These are phyloP conservation scores for Populus hybrid DNA, from an alignment of 441 rosid species.

Conservation along the genomic window DNA sequence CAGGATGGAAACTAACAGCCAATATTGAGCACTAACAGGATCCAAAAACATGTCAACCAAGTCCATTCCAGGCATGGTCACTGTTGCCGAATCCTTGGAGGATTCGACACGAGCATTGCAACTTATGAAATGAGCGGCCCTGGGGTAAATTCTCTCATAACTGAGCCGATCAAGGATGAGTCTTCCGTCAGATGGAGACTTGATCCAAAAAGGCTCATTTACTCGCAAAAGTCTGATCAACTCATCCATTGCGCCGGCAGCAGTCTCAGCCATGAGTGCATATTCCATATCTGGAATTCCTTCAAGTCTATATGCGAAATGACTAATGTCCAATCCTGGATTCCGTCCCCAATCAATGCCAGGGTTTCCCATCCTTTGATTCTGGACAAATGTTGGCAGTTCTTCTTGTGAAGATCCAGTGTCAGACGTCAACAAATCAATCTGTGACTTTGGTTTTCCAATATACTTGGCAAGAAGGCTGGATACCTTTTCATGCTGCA, in stretches of 20 bases:
- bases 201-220: constrained; percentile 57
- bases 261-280: constrained; percentile 34
- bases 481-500: constrained; percentile 45
- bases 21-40: constrained; percentile 37
- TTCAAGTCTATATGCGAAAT: too few species aligned
- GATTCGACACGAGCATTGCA: constrained; percentile 48
- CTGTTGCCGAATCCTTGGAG: constrained; percentile 44
- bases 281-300: constrained; percentile 29
- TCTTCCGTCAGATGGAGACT: constrained; percentile 31
- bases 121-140: constrained; percentile 30
- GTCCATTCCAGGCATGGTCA: constrained; percentile 34
- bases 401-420: constrained; percentile 10
- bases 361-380: constrained; percentile 4
- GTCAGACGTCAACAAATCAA: constrained; percentile 21
- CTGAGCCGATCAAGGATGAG: constrained; percentile 32
- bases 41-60: constrained; percentile 51
- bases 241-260: constrained; percentile 53
- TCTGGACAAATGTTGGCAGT: background rate
- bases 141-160: constrained; percentile 40
- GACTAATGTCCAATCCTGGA: background rate
- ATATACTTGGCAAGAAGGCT: constrained; percentile 34
- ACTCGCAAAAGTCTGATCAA: constrained; percentile 36
- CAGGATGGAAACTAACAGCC: background rate
- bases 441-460: constrained; percentile 30
- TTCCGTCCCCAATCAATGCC: constrained; percentile 15